These are phyloP conservation scores for Nemania diffusa DNA, from an alignment of 2,329 filamentous ascomycete species.

Conservation along the genomic window DNA sequence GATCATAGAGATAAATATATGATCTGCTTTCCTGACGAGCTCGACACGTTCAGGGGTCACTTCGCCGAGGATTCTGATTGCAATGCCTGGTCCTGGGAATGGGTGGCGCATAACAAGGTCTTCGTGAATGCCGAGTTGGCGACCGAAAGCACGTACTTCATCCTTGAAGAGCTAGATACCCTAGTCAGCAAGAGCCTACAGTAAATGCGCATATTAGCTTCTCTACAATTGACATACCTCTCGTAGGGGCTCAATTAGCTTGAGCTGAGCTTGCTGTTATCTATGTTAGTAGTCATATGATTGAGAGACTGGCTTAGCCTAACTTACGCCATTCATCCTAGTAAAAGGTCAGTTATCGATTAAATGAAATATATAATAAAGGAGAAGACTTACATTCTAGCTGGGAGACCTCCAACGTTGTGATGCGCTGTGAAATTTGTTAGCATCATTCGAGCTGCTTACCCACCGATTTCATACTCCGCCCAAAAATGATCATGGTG, in stretches of 20 bases:
- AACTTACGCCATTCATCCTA: slow-evolving; percentile 49
- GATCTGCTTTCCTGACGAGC: slow-evolving; percentile 77
- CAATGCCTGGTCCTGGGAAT: slow-evolving; percentile 77
- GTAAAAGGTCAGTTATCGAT: slow-evolving; percentile 15
- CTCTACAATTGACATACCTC: slow-evolving; percentile 62
- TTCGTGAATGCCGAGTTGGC: slow-evolving; percentile 74
- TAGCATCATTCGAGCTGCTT: slow-evolving; percentile 7
- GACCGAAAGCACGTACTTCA: slow-evolving; percentile 77
- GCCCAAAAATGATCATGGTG: not conserved
- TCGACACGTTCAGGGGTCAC: slow-evolving; percentile 82
- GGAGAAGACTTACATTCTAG: slow-evolving; percentile 41
- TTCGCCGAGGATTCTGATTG: slow-evolving; percentile 84
- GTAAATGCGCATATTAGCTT: slow-evolving; percentile 61
- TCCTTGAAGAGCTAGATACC: slow-evolving; percentile 69
- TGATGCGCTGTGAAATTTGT: slow-evolving; percentile 52
- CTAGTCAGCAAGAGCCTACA: not conserved
- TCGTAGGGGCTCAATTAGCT: slow-evolving; percentile 81
- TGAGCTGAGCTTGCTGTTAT: slow-evolving; percentile 54
- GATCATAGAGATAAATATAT: slow-evolving; percentile 82
- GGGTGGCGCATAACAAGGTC: slow-evolving; percentile 83
- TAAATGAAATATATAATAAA: not conserved
- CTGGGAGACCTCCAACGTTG: slow-evolving; percentile 57
- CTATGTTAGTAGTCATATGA: slow-evolving; percentile 16
- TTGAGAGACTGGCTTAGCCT: slow-evolving; percentile 19
- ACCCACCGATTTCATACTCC: not conserved